Evolutionary conservation across 2,329 filamentous ascomycete genomes (phyloP).

Genomic region (Cladophialophora immunda): DNA sequence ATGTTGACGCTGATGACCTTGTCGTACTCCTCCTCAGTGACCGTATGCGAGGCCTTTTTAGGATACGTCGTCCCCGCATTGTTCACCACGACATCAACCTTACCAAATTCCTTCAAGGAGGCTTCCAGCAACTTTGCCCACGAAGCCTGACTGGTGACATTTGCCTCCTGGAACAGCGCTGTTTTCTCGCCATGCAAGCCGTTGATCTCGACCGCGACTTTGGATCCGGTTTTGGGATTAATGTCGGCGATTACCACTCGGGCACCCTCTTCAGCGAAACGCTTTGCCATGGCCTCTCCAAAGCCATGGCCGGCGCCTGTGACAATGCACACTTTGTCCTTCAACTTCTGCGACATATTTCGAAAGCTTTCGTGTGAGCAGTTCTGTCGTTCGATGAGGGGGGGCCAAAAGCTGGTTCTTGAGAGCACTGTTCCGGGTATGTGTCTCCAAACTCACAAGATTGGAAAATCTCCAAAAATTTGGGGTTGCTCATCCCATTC

Average conservation of each 20-base stretch:
- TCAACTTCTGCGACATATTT: slow-evolving; percentile 14
- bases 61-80: slow-evolving; percentile 70
- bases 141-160: slow-evolving; percentile 41
- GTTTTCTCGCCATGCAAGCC: slow-evolving; percentile 39
- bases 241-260: slow-evolving; percentile 88
- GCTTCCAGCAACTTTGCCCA: slow-evolving; percentile 43
- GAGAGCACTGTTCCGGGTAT: not conserved
- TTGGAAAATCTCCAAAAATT: not conserved
- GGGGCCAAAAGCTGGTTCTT: not conserved
- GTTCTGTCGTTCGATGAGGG: not conserved
- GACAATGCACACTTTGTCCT: slow-evolving; percentile 22
- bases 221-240: slow-evolving; percentile 75
- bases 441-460: not conserved
- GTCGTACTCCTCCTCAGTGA: slow-evolving; percentile 45
- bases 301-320: slow-evolving; percentile 52
- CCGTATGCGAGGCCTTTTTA: slow-evolving; percentile 41
- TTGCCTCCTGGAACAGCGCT: slow-evolving; percentile 42
- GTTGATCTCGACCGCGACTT: slow-evolving; percentile 75
- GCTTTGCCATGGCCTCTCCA: slow-evolving; percentile 50
- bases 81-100: slow-evolving; percentile 90
- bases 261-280: slow-evolving; percentile 85
- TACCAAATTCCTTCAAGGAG: slow-evolving; percentile 60
- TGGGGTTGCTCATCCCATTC: not conserved
- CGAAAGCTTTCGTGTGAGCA: not conserved
- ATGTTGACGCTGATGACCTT: slow-evolving; percentile 47